Percentiles rank a stretch among this genome's conserved stretches.
phyloP scores from a whole-genome alignment of 2,329 filamentous ascomycete species.

The Lizonia empirigonia region DNA sequence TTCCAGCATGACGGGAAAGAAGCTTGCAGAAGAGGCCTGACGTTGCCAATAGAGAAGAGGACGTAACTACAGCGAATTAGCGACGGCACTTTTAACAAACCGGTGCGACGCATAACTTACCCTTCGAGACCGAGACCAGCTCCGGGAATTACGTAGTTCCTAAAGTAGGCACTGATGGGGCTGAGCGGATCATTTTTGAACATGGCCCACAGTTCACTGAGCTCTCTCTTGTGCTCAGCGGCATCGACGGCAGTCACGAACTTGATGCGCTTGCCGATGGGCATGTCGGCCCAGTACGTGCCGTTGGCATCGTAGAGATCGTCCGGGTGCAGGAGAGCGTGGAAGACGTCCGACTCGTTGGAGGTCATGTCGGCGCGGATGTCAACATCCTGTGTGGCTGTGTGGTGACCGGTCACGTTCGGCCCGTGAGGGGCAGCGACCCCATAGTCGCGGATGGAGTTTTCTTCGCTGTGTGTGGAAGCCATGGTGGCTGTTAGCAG shows the following conservation, averaged over 20 bases:
- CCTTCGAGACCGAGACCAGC: conserved; percentile 90
- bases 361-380: conserved; percentile 58
- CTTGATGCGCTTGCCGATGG: conserved; percentile 68
- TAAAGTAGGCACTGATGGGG: conserved; percentile 84
- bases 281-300: conserved; percentile 91
- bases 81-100: not conserved
- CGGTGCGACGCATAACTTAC: conserved; percentile 8
- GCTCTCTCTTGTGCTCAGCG: conserved; percentile 71
- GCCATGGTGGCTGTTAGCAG: conserved; percentile 24
- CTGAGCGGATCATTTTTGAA: conserved; percentile 84
- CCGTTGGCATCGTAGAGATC: conserved; percentile 85
- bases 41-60: conserved; percentile 93
- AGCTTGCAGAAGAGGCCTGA: conserved; percentile 78
- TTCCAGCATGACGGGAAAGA: conserved; percentile 83
- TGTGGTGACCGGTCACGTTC: conserved; percentile 52
- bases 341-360: conserved; percentile 69
- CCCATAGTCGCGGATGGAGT: conserved; percentile 54
- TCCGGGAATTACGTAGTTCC: conserved; percentile 89
- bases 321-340: conserved; percentile 81
- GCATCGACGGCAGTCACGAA: conserved; percentile 79
- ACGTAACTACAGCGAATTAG: conserved; percentile 68
- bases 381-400: conserved; percentile 49
- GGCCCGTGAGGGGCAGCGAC: conserved; percentile 56
- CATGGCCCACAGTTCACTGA: conserved; percentile 72
- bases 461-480: conserved; percentile 28